Evolutionary conservation across 257 asterid species (phyloP), one percentile per base, ranked within the genome.

Genomic region (Coffea eugenioides): DNA sequence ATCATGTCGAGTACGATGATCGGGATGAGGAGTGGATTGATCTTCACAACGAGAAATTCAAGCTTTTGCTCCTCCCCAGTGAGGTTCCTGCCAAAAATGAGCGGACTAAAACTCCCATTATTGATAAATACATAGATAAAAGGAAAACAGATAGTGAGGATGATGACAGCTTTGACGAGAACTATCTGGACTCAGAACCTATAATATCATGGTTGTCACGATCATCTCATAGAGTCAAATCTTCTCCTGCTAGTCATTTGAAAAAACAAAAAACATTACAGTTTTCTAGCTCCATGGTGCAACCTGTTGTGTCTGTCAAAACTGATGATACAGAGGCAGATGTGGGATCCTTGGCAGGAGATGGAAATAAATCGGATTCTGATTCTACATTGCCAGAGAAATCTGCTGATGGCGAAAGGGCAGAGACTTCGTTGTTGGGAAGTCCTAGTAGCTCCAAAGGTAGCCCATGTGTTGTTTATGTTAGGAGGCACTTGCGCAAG

Each of bases 1-100:
- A 94, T 82, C 97, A 88, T 82, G 88, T 96, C 70, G 89, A 94
- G 85, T 96, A 96, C 76, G 98, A 94, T 86, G 99, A 94, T 75
- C 84, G 94, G 69, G 99, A 96, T 79, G 99, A 92, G 85, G 99
- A 94, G 80, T 94, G 98, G 97, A 87, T 96, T 85, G 83, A 92
- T 87, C 97, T 96, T 80, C 90, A 84, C 21, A 87, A 88, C 59
- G 98, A 96, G 93, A 93, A 88, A 85, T 96, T 94, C 74, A 94
- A 92, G 79, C 95, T 96, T 80, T 87, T 96, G 92, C 98, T 96
- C 83, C 89, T 92, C 49, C 99, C 97, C 49, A 83, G 86, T 70
- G 99, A 96, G 87, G 89, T 90, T 83, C 98, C 98, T 56, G 90
- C 87, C 78, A 90, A 81, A 84, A 75, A 67, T 18, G 89, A 72